These are phyloP conservation scores for Funneliformis caledonium DNA, from an alignment of 371 early-diverging fungal genomes.

Conservation along the genomic window DNA sequence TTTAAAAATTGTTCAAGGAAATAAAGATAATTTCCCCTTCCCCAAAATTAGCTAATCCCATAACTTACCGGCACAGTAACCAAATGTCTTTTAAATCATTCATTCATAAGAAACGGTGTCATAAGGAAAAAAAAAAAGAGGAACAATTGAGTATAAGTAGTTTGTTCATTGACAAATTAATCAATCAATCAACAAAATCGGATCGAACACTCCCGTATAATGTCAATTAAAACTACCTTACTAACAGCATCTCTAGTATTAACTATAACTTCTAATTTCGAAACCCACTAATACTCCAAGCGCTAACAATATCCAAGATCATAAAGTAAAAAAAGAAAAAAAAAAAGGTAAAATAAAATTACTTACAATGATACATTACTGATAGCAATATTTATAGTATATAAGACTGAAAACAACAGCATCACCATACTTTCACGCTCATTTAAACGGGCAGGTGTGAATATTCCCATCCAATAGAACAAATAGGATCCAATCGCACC, in stretches of 20 bases:
- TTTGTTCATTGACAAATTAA: neutral
- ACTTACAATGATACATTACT: slow-evolving; percentile 85
- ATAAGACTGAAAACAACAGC: slow-evolving; percentile 82
- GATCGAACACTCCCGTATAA: neutral
- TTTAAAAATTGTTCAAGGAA: too few species aligned
- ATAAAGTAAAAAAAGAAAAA: neutral
- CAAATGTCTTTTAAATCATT: slow-evolving; percentile 28
- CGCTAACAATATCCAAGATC: neutral
- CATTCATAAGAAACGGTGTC: neutral
- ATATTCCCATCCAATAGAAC: slow-evolving; percentile 58
- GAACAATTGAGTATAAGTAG: neutral
- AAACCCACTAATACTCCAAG: neutral
- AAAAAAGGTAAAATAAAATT: slow-evolving; percentile 27
- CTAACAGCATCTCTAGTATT: neutral
- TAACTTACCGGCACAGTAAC: slow-evolving; percentile 53
- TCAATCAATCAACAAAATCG: neutral
- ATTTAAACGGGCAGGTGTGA: slow-evolving; percentile 62
- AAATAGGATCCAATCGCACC: slow-evolving; percentile 67
- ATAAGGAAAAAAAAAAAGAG: neutral
- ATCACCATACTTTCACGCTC: slow-evolving; percentile 69
- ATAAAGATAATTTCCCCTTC: too few species aligned
- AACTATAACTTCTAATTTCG: neutral
- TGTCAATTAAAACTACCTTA: neutral
- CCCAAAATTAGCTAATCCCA: too few species aligned
- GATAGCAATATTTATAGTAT: slow-evolving; percentile 89